Base-by-base conservation (phyloP, 352 stramenopile genomes). In the Phytophthora ramorum region DNA sequence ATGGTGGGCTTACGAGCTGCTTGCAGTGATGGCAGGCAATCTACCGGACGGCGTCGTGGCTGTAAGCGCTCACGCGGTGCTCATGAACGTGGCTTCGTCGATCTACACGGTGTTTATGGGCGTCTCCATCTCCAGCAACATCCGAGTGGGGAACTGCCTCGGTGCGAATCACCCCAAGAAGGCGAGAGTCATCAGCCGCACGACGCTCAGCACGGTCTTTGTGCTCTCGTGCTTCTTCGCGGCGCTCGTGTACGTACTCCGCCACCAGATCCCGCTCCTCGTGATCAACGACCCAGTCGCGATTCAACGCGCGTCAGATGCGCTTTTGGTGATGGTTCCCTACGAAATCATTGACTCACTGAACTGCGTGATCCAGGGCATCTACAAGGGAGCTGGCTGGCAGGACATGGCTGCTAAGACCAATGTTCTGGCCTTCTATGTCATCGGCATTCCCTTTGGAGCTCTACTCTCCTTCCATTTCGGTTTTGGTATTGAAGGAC, bases 341-440 rank as follows among this genome's bases (percentile, higher is more conserved):
- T 93, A 92, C 63, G 77, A 92, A 51, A 72, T 95, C 38, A 79
- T 93, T 22, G 89, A 96, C 64, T 81, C 81, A 12, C 63, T 88
- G 24, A 95, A 96, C 62, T 78, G 72, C 17, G 75, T 86, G 30
- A 83, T 82, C 20, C 85, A 95, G 63, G 89, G 87, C 52, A 90
- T 95, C 50, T 94, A 93, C 64, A 83, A 85, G 16, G 89, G 80
- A 54, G 78, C 73, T 16, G 89, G 87, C 5, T 76, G 76, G 46
- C 89, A 96, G 66, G 66, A 85, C 4, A 75, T 86, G 37, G 82
- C 81, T n/a, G 87, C 89, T 2, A 76, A 81, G 54, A 88, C 81
- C 46, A 96, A 93, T 26, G 86, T 85, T 19, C 54, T 92, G 14
- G 86, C 85, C 3, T 96, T 91, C 57, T 96, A 95, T 62, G 65